Conservation (phyloP, 83 land plant genomes). For the Picea abies region DNA sequence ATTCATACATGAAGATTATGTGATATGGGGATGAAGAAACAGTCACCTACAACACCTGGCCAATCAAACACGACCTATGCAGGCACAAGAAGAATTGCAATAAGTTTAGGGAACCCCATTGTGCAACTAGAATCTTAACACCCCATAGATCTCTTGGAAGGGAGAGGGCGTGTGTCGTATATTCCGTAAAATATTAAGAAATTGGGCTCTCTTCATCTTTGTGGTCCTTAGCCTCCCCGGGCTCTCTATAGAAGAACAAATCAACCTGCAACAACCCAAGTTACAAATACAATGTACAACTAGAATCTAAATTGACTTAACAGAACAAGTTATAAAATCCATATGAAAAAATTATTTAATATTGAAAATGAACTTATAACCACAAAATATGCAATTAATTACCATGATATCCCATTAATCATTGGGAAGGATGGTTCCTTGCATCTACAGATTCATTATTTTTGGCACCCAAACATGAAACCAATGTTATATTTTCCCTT, state of each 20-base stretch:
- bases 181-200: conserved; percentile 30
- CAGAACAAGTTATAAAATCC: too few relatives aligned
- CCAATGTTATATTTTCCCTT: too few relatives aligned
- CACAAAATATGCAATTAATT: too few relatives aligned
- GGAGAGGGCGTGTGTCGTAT: conserved; percentile 25
- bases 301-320: too few relatives aligned
- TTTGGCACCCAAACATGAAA: too few relatives aligned
- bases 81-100: conserved; percentile 16
- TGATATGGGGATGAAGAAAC: neutral
- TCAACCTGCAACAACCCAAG: conserved; percentile 67
- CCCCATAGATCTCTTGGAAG: conserved; percentile 31
- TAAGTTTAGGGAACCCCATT: conserved; percentile 19
- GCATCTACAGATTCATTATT: too few relatives aligned
- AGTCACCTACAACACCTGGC: conserved; percentile 12
- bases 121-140: conserved; percentile 28
- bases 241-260: conserved; percentile 84
- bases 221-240: conserved; percentile 78
- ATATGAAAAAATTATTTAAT: too few relatives aligned
- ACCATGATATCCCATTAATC: too few relatives aligned
- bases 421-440: too few relatives aligned
- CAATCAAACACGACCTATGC: conserved; percentile 21
- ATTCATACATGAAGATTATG: too few relatives aligned
- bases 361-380: too few relatives aligned
- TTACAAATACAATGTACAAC: too few relatives aligned
- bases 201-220: conserved; percentile 60